Evolutionary conservation across 345 rosid genomes (phyloP).

Genomic region (Euphorbia tirucalli): DNA sequence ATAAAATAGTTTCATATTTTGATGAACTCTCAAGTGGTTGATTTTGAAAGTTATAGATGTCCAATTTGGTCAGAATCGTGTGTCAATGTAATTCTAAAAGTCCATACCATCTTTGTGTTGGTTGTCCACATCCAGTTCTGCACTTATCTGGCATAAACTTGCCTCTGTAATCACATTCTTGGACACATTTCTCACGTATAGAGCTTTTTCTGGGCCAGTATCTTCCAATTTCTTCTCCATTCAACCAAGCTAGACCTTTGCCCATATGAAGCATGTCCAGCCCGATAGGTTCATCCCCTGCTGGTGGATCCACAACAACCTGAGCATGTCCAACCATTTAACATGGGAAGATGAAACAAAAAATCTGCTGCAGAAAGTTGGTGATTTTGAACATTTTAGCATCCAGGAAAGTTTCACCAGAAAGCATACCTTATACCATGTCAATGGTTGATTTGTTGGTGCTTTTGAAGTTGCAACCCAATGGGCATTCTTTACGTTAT

Average conservation of each 20-base stretch:
- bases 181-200: slow-evolving; percentile 46
- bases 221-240: slow-evolving; percentile 97
- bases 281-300: slow-evolving; percentile 83
- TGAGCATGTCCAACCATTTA: slow-evolving; percentile 27
- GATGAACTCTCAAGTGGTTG: neutral
- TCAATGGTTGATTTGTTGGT: slow-evolving; percentile 69
- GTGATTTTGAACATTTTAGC: neutral
- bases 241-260: slow-evolving; percentile 95
- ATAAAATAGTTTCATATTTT: neutral
- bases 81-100: neutral
- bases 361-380: neutral
- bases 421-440: slow-evolving; percentile 82
- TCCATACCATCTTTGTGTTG: slow-evolving; percentile 86
- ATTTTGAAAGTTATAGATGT: too few relatives aligned
- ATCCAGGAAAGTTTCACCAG: slow-evolving; percentile 4
- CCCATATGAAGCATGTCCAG: slow-evolving; percentile 90
- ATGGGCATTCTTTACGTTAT: slow-evolving; percentile 37
- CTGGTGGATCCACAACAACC: slow-evolving; percentile 73
- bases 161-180: slow-evolving; percentile 79
- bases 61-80: too few relatives aligned
- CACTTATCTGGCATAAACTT: slow-evolving; percentile 77
- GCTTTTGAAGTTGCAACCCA: slow-evolving; percentile 73
- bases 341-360: neutral
- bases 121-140: slow-evolving; percentile 82
- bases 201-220: slow-evolving; percentile 66